A percentile compares a stretch with the other conserved stretches of the same genome.
These are phyloP conservation scores for Sporobolomyces roseus DNA, from an alignment of 768 basidiomycete species.

Conservation along the genomic window DNA sequence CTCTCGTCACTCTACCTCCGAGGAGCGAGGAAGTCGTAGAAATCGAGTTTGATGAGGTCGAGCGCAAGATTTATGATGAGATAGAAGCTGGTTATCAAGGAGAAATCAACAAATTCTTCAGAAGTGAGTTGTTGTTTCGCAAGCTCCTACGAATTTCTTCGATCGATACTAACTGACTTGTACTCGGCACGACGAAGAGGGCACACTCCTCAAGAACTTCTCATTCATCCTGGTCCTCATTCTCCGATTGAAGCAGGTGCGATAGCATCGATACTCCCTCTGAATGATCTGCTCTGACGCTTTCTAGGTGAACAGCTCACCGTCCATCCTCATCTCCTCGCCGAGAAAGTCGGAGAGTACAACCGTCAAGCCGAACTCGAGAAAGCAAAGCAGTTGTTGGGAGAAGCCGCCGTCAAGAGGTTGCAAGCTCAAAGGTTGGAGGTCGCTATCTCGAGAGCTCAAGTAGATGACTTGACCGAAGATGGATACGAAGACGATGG, in stretches of 20 bases:
- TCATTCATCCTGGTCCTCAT: constrained; percentile 63
- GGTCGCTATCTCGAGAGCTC: background rate
- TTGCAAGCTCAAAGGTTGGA: background rate
- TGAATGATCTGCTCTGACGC: too few species aligned
- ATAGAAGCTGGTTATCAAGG: constrained; percentile 22
- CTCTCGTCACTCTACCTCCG: constrained; percentile 73
- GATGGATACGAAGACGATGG: constrained; percentile 56
- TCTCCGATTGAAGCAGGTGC: constrained; percentile 51
- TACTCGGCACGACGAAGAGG: background rate
- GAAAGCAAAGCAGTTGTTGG: constrained; percentile 34
- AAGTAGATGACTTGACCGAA: constrained; percentile 48
- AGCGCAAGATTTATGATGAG: constrained; percentile 74
- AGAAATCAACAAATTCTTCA: constrained; percentile 29
- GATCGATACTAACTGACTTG: background rate
- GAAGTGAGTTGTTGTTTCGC: background rate
- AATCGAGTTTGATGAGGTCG: constrained; percentile 65
- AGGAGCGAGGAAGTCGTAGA: constrained; percentile 65
- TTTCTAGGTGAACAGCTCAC: too few species aligned
- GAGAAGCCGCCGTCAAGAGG: background rate
- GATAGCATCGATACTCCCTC: too few species aligned
- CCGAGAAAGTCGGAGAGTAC: constrained; percentile 52
- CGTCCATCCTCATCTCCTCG: background rate
- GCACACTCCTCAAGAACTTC: constrained; percentile 46
- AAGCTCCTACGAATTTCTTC: too few species aligned
- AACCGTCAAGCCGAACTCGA: constrained; percentile 49